A percentile compares a stretch with the other conserved stretches of the same genome.
Conservation (phyloP, 306 rosid species). For the Medicago arabica region DNA sequence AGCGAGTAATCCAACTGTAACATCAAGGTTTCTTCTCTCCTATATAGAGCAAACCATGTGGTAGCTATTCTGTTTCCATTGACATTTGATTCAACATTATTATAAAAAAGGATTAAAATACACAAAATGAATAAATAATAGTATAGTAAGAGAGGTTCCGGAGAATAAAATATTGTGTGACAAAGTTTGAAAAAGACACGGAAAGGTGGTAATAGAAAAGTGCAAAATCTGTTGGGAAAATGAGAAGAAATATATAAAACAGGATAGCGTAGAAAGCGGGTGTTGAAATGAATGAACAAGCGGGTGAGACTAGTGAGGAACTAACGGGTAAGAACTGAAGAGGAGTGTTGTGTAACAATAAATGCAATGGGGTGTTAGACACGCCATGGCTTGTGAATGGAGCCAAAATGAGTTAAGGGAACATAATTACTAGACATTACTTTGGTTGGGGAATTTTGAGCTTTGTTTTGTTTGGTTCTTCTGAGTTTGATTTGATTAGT, state of each 20-base stretch:
- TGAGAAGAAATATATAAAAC: not conserved
- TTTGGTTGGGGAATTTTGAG: no score
- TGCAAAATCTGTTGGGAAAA: conserved; percentile 36
- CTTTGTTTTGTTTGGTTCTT: conserved; percentile 12
- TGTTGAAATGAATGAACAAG: conserved; percentile 20
- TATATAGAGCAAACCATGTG: conserved; percentile 27
- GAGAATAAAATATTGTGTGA: conserved; percentile 50
- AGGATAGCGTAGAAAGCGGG: conserved; percentile 55
- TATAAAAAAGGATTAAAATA: not conserved
- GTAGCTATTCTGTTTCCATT: conserved; percentile 34
- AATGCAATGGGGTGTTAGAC: conserved; percentile 46
- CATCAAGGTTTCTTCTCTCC: conserved; percentile 26
- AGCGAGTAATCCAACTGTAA: not conserved
- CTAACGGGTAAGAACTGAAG: not conserved
- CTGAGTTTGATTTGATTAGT: not conserved
- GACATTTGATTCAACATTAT: not conserved
- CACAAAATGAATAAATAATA: conserved; percentile 4
- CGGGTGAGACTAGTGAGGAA: not conserved
- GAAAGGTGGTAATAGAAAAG: conserved; percentile 41
- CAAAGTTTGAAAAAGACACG: conserved; percentile 14
- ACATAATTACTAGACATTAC: no score
- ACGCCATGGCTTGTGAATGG: conserved; percentile 50
- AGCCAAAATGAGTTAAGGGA: conserved; percentile 38
- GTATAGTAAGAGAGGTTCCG: conserved; percentile 27
- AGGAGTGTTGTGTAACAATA: conserved; percentile 38